Conservation (phyloP, 2,329 filamentous ascomycete species). For the Xylariaceae sp. region DNA sequence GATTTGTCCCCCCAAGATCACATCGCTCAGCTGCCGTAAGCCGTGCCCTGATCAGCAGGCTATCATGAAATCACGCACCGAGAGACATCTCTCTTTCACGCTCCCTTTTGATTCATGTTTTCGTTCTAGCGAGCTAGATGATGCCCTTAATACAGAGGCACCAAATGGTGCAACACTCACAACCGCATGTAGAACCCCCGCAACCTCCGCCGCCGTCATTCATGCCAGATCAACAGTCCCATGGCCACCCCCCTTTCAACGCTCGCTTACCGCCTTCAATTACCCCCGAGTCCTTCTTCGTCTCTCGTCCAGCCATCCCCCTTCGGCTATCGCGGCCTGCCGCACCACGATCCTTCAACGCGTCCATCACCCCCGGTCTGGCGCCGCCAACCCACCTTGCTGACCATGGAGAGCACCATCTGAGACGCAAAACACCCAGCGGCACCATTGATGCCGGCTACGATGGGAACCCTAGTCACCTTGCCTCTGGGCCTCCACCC, state of each 20-base stretch:
- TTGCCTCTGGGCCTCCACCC: constrained; percentile 67
- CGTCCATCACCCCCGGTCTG: constrained; percentile 31
- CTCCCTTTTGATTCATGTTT: constrained; percentile 23
- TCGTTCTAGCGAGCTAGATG: constrained; percentile 34
- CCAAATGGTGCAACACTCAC: constrained; percentile 44
- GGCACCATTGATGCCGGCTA: constrained; percentile 91
- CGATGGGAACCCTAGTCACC: constrained; percentile 73
- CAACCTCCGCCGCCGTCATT: constrained; percentile 19
- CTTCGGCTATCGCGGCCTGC: constrained; percentile 16
- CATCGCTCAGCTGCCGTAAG: constrained; percentile 33
- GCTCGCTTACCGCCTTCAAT: constrained; percentile 11
- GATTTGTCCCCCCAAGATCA: constrained; percentile 36
- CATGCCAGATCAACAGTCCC: constrained; percentile 17
- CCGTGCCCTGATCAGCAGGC: constrained; percentile 40
- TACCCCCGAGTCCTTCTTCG: constrained; percentile 13
- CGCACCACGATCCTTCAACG: constrained; percentile 34
- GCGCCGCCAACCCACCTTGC: constrained; percentile 23
- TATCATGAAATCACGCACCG: constrained; percentile 35
- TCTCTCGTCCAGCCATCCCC: constrained; percentile 19
- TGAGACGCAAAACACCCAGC: constrained; percentile 87
- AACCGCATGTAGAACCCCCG: constrained; percentile 25
- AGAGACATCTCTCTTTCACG: constrained; percentile 28
- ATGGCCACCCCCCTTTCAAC: constrained; percentile 20
- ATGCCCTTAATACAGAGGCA: constrained; percentile 49
- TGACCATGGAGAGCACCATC: constrained; percentile 61